Percentiles rank a stretch among this genome's conserved stretches.
phyloP scores from a whole-genome alignment of 768 basidiomycete species.

The Rhizopogon rudus region DNA sequence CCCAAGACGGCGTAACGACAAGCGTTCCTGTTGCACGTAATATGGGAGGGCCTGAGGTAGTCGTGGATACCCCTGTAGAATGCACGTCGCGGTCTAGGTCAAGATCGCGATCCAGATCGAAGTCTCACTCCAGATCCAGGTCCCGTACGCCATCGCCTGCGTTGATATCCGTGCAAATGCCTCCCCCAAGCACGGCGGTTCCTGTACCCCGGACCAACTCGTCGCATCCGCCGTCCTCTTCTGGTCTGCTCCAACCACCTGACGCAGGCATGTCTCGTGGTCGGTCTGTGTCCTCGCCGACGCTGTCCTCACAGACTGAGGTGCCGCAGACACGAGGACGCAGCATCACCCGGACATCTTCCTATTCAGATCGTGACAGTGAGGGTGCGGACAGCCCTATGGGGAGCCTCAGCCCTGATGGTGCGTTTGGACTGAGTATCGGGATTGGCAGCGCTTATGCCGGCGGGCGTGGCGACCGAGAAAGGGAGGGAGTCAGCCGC shows the following conservation, averaged over 20 bases:
- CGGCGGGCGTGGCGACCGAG: constrained; percentile 27
- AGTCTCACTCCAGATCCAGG: constrained; percentile 35
- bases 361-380: constrained; percentile 49
- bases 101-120: constrained; percentile 25
- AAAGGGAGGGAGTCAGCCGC: constrained; percentile 17
- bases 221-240: constrained; percentile 12
- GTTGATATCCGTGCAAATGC: constrained; percentile 7
- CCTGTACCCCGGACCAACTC: constrained; percentile 9
- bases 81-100: constrained; percentile 25
- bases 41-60: constrained; percentile 22
- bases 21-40: constrained; percentile 8
- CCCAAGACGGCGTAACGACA: constrained; percentile 14
- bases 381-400: constrained; percentile 30
- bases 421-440: constrained; percentile 13
- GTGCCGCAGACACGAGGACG: constrained; percentile 41
- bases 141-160: constrained; percentile 44
- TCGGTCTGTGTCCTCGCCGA: constrained; percentile 30
- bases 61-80: constrained; percentile 30
- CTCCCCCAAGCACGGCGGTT: constrained; percentile 6
- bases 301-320: constrained; percentile 27
- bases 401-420: constrained; percentile 37
- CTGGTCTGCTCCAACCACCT: constrained; percentile 22
- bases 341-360: constrained; percentile 49
- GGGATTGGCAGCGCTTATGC: constrained; percentile 27
- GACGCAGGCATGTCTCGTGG: constrained; percentile 14